Evolutionary conservation across 495 filamentous ascomycete genomes (phyloP), one percentile per base, ranked within the genome.

Genomic region (Lentithecium fluviatile): DNA sequence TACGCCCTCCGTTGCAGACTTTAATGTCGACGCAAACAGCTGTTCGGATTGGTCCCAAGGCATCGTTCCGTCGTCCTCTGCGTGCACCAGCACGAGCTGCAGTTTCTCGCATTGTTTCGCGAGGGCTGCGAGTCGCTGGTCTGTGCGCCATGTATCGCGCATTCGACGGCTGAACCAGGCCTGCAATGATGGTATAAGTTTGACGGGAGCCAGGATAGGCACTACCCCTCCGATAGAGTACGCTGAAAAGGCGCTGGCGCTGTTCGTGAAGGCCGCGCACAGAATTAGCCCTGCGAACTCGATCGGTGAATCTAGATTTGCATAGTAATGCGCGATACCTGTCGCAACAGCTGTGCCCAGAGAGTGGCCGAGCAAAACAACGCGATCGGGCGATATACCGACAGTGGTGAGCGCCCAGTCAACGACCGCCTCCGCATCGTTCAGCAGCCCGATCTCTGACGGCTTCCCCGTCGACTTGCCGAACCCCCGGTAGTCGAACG

Each of bases 341-440:
- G 51, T 58, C 11, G 65, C 60, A 37, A 73, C 69, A 19, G 71
- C 71, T 3, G 71, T 71, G 7, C 71, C 71, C 11, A 73, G 56
- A 8, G 64, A 68, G 46, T 73, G 71, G 2, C 60, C 67, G n/a
- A 68, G 67, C 12, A 71, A 58, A 10, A 73, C 56, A 45, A 73
- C 71, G 2, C 69, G 66, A 6, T 64, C 46, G 11, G 71, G 45
- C 6, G 71, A 52, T 5, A 73, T 50, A 12, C 57, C 43, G 2
- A 64, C 69, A 10, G 56, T 61, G 21, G 64, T 52, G 77, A 86
- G 56, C 79, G 82, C 64, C 77, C 78, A 34, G 83, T 81, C 66
- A 79, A 86, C 24, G 80, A 84, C 43, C 80, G 88, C 13, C 85
- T 89, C 65, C 80, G 59, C 71, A 65, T 73, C 71, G 17, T 60